These are phyloP conservation scores for Boechera stricta DNA, from an alignment of 345 rosid genomes.

Conservation along the genomic window DNA sequence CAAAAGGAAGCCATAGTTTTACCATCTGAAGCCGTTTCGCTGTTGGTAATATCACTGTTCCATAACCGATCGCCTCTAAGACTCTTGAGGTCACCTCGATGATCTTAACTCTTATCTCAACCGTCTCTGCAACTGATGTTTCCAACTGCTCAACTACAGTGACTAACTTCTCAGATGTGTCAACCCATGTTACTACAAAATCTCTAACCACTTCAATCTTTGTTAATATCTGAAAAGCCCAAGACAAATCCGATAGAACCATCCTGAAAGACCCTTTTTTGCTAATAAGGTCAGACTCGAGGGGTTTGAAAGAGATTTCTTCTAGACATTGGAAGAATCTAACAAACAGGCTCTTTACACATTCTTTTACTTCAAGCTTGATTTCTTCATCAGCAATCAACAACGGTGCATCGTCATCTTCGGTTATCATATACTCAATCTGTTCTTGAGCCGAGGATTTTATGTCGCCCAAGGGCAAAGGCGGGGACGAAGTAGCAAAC, in stretches of 20 bases:
- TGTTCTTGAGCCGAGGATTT: conserved; percentile 84
- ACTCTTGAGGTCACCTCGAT: conserved; percentile 78
- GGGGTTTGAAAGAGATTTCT: conserved; percentile 44
- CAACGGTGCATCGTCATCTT: conserved; percentile 88
- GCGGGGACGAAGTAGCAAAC: conserved; percentile 76
- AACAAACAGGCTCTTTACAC: conserved; percentile 54
- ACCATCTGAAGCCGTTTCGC: conserved; percentile 66
- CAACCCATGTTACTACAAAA: conserved; percentile 75
- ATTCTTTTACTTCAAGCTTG: conserved; percentile 67
- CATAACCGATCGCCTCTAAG: conserved; percentile 75
- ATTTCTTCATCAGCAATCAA: conserved; percentile 62
- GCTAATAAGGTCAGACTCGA: conserved; percentile 46
- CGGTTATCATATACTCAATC: conserved; percentile 85
- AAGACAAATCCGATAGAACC: conserved; percentile 65
- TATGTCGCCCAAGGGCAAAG: conserved; percentile 56
- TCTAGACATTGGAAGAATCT: conserved; percentile 63
- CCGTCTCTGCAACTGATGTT: conserved; percentile 42
- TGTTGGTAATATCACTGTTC: conserved; percentile 73
- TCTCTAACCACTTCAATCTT: conserved; percentile 80
- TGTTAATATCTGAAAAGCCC: conserved; percentile 76
- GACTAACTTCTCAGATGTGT: conserved; percentile 69
- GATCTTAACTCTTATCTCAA: conserved; percentile 59
- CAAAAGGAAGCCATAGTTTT: conserved; percentile 91
- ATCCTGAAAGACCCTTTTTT: conserved; percentile 49
- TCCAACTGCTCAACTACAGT: conserved; percentile 49